Evolutionary conservation across 495 filamentous ascomycete genomes (phyloP).

Genomic region (Talaromyces stipitatus): DNA sequence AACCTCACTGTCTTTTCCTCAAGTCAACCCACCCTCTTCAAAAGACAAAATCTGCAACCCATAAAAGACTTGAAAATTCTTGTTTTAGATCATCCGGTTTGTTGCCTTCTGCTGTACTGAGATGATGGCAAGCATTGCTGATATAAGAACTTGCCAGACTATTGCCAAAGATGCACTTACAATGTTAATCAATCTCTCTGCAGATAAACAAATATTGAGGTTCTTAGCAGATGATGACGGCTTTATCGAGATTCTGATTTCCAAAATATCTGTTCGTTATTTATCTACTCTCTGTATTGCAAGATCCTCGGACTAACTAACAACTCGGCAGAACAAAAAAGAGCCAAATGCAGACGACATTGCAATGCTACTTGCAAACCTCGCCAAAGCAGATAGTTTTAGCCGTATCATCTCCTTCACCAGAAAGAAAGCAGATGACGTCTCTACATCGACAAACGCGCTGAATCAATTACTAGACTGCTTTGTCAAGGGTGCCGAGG

Average conservation of each 20-base stretch:
- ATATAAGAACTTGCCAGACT: constrained; percentile 39
- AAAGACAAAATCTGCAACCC: constrained; percentile 66
- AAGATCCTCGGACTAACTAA: background rate
- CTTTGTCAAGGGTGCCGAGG: constrained; percentile 85
- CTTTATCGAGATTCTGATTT: constrained; percentile 67
- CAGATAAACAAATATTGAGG: constrained; percentile 64
- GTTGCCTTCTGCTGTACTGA: constrained; percentile 8
- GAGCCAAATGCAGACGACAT: constrained; percentile 75
- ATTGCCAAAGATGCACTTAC: constrained; percentile 90
- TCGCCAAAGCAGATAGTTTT: constrained; percentile 69
- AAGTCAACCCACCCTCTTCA: constrained; percentile 74
- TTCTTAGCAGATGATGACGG: constrained; percentile 68
- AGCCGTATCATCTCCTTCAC: constrained; percentile 58
- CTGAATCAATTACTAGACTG: constrained; percentile 91
- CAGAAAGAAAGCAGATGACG: constrained; percentile 49
- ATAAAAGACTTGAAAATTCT: constrained; percentile 86
- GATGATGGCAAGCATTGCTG: background rate
- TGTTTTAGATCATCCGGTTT: constrained; percentile 69
- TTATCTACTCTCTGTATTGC: background rate
- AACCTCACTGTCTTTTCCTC: constrained; percentile 79
- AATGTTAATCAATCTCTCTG: constrained; percentile 86
- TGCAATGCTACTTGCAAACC: constrained; percentile 88
- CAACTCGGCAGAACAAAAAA: constrained; percentile 43
- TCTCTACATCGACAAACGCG: constrained; percentile 60
- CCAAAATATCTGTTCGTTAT: constrained; percentile 65